Evolutionary conservation across 495 filamentous ascomycete genomes (phyloP), one percentile per base, ranked within the genome.

Genomic region (Staphylotrichum longicolle): DNA sequence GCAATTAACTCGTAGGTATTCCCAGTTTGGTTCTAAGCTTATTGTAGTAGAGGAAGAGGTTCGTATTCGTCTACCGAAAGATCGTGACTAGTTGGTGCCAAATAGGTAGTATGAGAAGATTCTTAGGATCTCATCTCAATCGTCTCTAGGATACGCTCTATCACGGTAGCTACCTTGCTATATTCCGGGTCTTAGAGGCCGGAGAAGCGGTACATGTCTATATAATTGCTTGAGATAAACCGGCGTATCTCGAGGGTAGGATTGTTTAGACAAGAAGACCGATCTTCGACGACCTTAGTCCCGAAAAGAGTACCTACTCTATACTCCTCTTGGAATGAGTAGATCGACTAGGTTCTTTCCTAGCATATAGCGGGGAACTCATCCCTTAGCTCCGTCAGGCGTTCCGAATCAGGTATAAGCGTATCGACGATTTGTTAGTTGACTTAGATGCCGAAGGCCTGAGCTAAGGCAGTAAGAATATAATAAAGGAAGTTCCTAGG

Each of bases 191-290:
- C 61, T 11, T 61, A 40, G 14, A 49, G 20, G 2, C 57, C 61
- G 20, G 46, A 50, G 42, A 63, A 67, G 42, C 61, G 61, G 45
- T 52, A 60, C 65, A 67, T 63, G 27, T 67, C 61, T 57, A 63
- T 63, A 48, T 67, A 61, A 47, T 67, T 62, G 42, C 53, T 57
- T 42, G 53, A 54, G 46, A 67, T 67, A 39, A 37, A 51, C 46
- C 53, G 58, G 32, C 52, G 58, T 40, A 40, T 62, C 42, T 65
- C 63, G 14, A 65, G 37, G 6, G 33, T 46, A 3, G 58, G 48
- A 20, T 62, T 54, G 34, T 65, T 40, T 12, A 65, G 40, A 44
- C 54, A 67, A 6, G 61, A 67, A 15, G 65, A 67, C 33, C 39
- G 12, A 30, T 61, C 54, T 11, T 58, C 61, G 11, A 63, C 65